phyloP scores from a whole-genome alignment of 257 asterid genomes.

The Ajuga chamaepitys region DNA sequence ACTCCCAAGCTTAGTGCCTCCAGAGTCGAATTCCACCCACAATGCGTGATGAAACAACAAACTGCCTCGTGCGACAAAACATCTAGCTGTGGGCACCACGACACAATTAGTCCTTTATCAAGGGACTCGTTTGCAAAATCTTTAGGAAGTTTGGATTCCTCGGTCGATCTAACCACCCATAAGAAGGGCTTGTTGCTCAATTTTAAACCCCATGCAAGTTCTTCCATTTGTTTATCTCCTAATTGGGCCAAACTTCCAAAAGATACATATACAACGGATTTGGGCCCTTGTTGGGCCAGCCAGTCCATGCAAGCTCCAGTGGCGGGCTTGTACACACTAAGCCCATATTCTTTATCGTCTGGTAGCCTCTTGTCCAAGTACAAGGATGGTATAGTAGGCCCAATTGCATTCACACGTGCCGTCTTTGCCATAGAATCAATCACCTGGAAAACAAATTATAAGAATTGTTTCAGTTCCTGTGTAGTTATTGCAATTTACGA shows the following conservation, averaged over 20 bases:
- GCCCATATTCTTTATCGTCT: slow-evolving; percentile 32
- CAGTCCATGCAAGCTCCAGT: slow-evolving; percentile 17
- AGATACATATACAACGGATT: slow-evolving; percentile 21
- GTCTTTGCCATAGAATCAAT: slow-evolving; percentile 24
- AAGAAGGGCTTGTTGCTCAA: slow-evolving; percentile 7
- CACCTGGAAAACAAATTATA: slow-evolving; percentile 29
- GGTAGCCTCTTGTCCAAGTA: slow-evolving; percentile 35
- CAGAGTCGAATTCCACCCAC: slow-evolving; percentile 33
- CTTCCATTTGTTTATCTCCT: slow-evolving; percentile 17
- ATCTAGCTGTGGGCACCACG: slow-evolving; percentile 30
- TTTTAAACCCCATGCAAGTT: slow-evolving; percentile 9
- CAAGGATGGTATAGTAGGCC: slow-evolving; percentile 41
- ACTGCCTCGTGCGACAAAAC: slow-evolving; percentile 16
- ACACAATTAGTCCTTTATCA: slow-evolving; percentile 18
- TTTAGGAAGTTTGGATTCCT: slow-evolving; percentile 18
- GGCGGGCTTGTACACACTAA: slow-evolving; percentile 30
- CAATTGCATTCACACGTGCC: slow-evolving; percentile 31
- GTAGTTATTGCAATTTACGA: too few species aligned
- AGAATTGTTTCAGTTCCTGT: too few species aligned
- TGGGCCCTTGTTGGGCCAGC: neutral
- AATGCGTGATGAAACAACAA: slow-evolving; percentile 25
- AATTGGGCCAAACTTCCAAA: slow-evolving; percentile 21
- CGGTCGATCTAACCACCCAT: slow-evolving; percentile 26
- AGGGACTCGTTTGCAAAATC: neutral
- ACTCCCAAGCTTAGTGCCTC: slow-evolving; percentile 26